phyloP scores from a whole-genome alignment of 768 basidiomycete genomes.

The Rhizopogon vinicolor region DNA sequence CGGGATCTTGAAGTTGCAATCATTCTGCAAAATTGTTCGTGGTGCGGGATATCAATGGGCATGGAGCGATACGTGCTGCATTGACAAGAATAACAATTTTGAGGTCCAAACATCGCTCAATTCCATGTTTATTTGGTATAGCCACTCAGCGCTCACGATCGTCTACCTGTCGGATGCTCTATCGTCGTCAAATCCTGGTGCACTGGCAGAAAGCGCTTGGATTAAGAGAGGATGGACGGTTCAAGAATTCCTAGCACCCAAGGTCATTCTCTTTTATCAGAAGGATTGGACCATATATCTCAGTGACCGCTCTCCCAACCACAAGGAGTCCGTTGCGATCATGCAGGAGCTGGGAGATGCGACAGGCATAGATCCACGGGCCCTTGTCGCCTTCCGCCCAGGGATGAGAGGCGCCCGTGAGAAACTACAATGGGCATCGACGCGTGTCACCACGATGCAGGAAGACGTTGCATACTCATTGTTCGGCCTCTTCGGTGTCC shows the following conservation, averaged over 20 bases:
- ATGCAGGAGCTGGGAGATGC: not conserved
- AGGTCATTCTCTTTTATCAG: conserved; percentile 22
- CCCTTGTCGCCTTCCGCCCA: not conserved
- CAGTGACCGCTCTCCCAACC: not conserved
- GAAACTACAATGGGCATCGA: conserved; percentile 9
- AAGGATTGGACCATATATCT: conserved; percentile 13
- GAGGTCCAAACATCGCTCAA: not conserved
- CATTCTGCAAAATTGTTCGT: conserved; percentile 6
- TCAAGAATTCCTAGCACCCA: conserved; percentile 23
- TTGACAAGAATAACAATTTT: not conserved
- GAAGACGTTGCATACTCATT: conserved; percentile 11
- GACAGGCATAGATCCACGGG: not conserved
- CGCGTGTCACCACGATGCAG: conserved; percentile 6
- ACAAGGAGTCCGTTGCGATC: not conserved
- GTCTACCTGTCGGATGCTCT: not conserved
- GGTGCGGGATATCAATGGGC: conserved; percentile 7
- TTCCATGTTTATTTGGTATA: not conserved
- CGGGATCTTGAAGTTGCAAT: not conserved
- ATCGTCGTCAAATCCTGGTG: not conserved
- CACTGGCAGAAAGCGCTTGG: not conserved
- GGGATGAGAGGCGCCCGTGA: not conserved
- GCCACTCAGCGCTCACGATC: not conserved
- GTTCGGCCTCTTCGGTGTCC: conserved; percentile 5
- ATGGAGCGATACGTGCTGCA: not conserved
- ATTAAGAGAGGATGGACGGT: conserved; percentile 19